Evolutionary conservation across 352 stramenopile genomes (phyloP).

Genomic region (Pythium angustatum): DNA sequence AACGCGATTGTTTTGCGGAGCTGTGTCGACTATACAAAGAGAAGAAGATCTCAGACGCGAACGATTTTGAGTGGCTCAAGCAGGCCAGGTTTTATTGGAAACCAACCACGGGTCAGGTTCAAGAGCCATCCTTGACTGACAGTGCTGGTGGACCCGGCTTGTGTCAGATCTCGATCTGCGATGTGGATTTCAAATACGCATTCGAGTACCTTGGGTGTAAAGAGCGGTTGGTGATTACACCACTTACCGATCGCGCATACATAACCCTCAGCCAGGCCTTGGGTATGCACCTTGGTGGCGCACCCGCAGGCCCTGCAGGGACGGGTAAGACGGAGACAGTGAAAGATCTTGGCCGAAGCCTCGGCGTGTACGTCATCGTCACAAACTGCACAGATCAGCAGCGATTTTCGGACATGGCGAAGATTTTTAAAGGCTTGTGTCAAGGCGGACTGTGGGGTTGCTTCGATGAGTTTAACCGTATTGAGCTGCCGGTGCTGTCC

Average conservation of each 20-base stretch:
- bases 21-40: slow-evolving; percentile 75
- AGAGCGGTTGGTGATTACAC: slow-evolving; percentile 96
- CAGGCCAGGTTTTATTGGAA: slow-evolving; percentile 81
- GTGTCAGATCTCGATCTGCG: slow-evolving; percentile 93
- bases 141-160: slow-evolving; percentile 76
- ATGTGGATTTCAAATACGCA: slow-evolving; percentile 90
- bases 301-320: slow-evolving; percentile 93
- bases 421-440: slow-evolving; percentile 98
- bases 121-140: slow-evolving; percentile 2
- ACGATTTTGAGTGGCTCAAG: slow-evolving; percentile 86
- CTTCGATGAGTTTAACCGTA: slow-evolving; percentile 99
- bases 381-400: slow-evolving; percentile 98
- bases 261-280: slow-evolving; percentile 98
- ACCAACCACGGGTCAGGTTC: slow-evolving; percentile 16
- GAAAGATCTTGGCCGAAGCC: slow-evolving; percentile 95
- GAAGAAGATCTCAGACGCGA: slow-evolving; percentile 72
- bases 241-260: slow-evolving; percentile 97
- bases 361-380: slow-evolving; percentile 97
- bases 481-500: slow-evolving; percentile 95
- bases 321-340: slow-evolving; percentile 98
- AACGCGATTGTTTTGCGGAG: slow-evolving; percentile 80
- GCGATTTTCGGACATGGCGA: slow-evolving; percentile 97
- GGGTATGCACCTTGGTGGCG: slow-evolving; percentile 97
- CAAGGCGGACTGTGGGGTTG: slow-evolving; percentile 97
- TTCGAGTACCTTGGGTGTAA: slow-evolving; percentile 97